Percentiles rank a stretch among this genome's conserved stretches.
These are phyloP conservation scores for Venturia nashicola DNA, from an alignment of 2,329 filamentous ascomycete genomes.

Conservation along the genomic window DNA sequence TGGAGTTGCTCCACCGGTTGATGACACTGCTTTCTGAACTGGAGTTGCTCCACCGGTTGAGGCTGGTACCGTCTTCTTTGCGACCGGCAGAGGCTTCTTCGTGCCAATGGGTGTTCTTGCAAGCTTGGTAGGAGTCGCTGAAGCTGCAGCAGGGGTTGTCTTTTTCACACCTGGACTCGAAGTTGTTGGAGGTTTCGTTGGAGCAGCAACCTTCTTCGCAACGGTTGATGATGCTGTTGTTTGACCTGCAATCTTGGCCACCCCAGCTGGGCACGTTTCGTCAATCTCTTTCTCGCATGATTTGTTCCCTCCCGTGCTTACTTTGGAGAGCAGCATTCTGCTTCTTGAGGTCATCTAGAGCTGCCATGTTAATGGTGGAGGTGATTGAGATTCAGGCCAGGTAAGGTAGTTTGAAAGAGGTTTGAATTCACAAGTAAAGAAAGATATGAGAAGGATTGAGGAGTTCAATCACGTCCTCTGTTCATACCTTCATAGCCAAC, in stretches of 20 bases:
- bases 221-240: neutral
- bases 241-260: neutral
- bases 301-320: constrained; percentile 14
- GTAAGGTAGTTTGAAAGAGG: too few relatives aligned
- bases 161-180: constrained; percentile 12
- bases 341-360: constrained; percentile 27
- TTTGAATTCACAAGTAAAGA: neutral
- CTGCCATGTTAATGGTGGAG: constrained; percentile 10
- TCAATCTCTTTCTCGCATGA: neutral
- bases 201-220: constrained; percentile 10
- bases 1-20: constrained; percentile 11
- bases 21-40: constrained; percentile 14
- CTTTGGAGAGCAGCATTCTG: constrained; percentile 29
- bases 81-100: constrained; percentile 13
- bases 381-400: too few relatives aligned
- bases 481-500: neutral
- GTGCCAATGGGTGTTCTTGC: constrained; percentile 12
- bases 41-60: constrained; percentile 12
- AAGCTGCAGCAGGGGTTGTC: constrained; percentile 3
- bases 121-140: constrained; percentile 8
- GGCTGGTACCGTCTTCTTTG: constrained; percentile 13
- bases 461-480: neutral
- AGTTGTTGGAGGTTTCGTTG: constrained; percentile 15
- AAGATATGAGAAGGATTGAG: neutral
- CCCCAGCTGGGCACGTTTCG: neutral